Evolutionary conservation across 2,329 filamentous ascomycete species (phyloP), one percentile per base, ranked within the genome.

Genomic region (Fusarium oxysporum): DNA sequence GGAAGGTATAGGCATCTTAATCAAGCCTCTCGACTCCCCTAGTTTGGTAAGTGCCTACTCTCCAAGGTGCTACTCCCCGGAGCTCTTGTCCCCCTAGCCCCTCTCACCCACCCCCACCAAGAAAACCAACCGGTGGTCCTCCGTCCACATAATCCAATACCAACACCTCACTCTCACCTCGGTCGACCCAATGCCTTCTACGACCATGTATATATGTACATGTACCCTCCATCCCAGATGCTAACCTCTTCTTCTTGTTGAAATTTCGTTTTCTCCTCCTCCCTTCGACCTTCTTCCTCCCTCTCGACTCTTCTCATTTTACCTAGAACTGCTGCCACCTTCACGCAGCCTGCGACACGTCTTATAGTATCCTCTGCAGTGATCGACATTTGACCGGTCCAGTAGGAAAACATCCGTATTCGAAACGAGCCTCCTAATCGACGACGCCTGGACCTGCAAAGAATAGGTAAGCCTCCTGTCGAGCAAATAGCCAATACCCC

Each of bases 311-410:
- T 25, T 28, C 47, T 30, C 37, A 23, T 33, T 32, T 25, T 23
- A 48, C 40, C 53, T 40, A 33, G 45, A 23, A 41, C 65, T 21
- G 32, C 40, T 19, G 21, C 28, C 64, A 41, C 28, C 38, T 47
- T 33, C 33, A 40, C 61, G 32, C 40, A 55, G 45, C 44, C 38
- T 50, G 21, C 62, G 44, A 50, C 51, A 62, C 56, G 16, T 40
- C 30, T 25, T 30, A 53, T 68, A 33, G 47, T 19, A 19, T 33
- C 56, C 28, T 68, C 35, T 68, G 43, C 32, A 47, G 43, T 56
- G 70, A 72, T 72, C 60, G 69, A 72, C 65, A 66, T 43, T 72
- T 66, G 69, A 50, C 69, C 59, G 47, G 55, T 55, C 59, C 40
- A 61, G 43, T 38, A 69, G 44, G 48, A 55, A 55, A 51, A 13